Percentiles rank a stretch among this genome's conserved stretches.
These are phyloP conservation scores for Colletotrichum lentis DNA, from an alignment of 2,329 filamentous ascomycete species.

Conservation along the genomic window DNA sequence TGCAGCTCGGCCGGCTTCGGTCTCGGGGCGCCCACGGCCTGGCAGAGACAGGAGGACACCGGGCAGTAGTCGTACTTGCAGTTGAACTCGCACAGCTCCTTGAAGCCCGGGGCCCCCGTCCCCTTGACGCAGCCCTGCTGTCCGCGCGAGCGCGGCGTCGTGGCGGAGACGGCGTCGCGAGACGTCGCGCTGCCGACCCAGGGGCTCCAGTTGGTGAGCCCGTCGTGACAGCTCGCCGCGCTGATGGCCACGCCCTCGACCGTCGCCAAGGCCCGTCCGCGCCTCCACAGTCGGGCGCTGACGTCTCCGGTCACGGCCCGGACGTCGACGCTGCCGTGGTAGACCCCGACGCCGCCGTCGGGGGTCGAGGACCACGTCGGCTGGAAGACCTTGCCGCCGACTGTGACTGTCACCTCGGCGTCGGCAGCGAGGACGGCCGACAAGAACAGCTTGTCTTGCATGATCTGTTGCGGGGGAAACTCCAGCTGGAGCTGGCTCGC, in stretches of 20 bases:
- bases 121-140: slow-evolving; percentile 41
- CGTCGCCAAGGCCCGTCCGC: too few species aligned
- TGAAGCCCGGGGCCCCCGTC: slow-evolving; percentile 40
- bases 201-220: slow-evolving; percentile 30
- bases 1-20: background rate
- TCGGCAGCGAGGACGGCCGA: slow-evolving; percentile 43
- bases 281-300: too few species aligned
- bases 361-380: slow-evolving; percentile 41
- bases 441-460: slow-evolving; percentile 35
- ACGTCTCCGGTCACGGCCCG: too few species aligned
- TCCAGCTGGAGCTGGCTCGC: slow-evolving; percentile 41
- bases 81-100: slow-evolving; percentile 47
- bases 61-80: slow-evolving; percentile 46
- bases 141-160: background rate
- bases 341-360: slow-evolving; percentile 43
- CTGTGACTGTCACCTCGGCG: slow-evolving; percentile 38
- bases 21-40: background rate
- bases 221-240: too few species aligned
- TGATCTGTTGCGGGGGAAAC: slow-evolving; percentile 30
- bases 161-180: background rate
- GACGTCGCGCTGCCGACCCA: slow-evolving; percentile 15
- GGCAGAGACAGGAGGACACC: slow-evolving; percentile 35
- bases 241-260: too few species aligned
- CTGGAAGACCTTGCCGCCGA: slow-evolving; percentile 38
- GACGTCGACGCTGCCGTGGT: slow-evolving; percentile 40